Evolutionary conservation across 305 asterid genomes (phyloP), one percentile per base, ranked within the genome.

Genomic region (Solanum hybrid): DNA sequence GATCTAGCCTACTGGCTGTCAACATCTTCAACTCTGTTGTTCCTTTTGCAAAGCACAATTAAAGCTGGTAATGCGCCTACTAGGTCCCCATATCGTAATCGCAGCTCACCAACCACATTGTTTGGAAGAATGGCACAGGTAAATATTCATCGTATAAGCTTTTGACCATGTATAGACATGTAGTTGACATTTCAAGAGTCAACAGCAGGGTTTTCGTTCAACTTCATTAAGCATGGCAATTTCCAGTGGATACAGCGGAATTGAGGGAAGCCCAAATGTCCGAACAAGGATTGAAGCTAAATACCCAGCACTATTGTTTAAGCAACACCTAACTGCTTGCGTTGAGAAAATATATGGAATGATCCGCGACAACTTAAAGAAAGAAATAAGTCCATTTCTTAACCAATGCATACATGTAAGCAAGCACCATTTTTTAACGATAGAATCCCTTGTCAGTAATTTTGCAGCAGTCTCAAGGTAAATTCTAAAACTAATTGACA

Each of bases 71-170:
- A 93, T 88, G 91, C 93, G 74, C 91, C 96, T 18, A 36, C 94
- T 89, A 92, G 77, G 76, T 91, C 94, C 91, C 91, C 98, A 79
- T 94, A 92, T 86, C 96, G 99, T 64, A 94, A 92, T 89, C 93
- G 98, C 91, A 95, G 93, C 90, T 96, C 99, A 77, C 98, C 99
- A 36, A 93, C 95, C 93, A 90, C 95, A 61, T 92, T 97, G 85
- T 97, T 97, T 87, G 96, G 96, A 87, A 95, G 99, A 94, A 95
- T 96, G 98, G 96, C 98, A 86, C 99, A 97, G 94, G 99, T 95
- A 95, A 90, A 89, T 82, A 85, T 92, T 89, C 76, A 64, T 37
- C 86, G 20, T 77, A 39, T 37, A 91, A 90, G 33, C 33, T 89
- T 37, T 42, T 14, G 35, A 36, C 90, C 75, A 84, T 57, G 69